A percentile compares a stretch with the other conserved stretches of the same genome.
Conservation (phyloP, 2,329 filamentous ascomycete genomes). For the Thelonectria olida region DNA sequence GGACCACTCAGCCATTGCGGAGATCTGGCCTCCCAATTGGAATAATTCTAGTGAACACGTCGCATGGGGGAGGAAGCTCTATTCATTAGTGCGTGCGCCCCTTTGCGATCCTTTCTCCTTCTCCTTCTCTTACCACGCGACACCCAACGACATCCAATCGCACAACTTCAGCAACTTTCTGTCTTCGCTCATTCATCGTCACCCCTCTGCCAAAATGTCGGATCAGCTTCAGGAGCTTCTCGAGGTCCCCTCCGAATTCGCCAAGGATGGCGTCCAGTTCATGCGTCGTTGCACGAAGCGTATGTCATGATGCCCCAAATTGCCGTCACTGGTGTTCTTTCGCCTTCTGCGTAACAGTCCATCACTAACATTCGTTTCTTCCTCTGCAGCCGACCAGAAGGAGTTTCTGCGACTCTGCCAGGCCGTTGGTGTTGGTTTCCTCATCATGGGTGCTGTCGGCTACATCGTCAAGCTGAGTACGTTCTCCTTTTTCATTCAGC, state of each 20-base stretch:
- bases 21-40: slow-evolving; percentile 23
- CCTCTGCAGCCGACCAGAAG: slow-evolving; percentile 49
- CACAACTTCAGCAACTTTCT: neutral
- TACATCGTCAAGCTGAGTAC: slow-evolving; percentile 76
- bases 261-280: slow-evolving; percentile 69
- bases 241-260: slow-evolving; percentile 73
- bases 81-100: slow-evolving; percentile 12
- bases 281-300: slow-evolving; percentile 71
- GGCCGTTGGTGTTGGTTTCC: slow-evolving; percentile 74
- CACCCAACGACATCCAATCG: slow-evolving; percentile 7
- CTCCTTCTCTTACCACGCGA: neutral
- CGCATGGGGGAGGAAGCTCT: slow-evolving; percentile 20
- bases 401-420: slow-evolving; percentile 58
- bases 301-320: slow-evolving; percentile 38
- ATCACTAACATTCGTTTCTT: slow-evolving; percentile 7
- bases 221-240: slow-evolving; percentile 76
- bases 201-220: slow-evolving; percentile 55
- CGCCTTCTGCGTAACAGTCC: neutral
- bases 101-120: slow-evolving; percentile 12
- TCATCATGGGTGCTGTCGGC: slow-evolving; percentile 76
- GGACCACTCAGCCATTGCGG: slow-evolving; percentile 1
- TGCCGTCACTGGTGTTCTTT: neutral
- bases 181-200: slow-evolving; percentile 4
- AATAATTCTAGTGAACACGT: slow-evolving; percentile 21
- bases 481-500: slow-evolving; percentile 32